Evolutionary conservation across 345 rosid species (phyloP), one percentile per base, ranked within the genome.

Genomic region (Citrus inodora): DNA sequence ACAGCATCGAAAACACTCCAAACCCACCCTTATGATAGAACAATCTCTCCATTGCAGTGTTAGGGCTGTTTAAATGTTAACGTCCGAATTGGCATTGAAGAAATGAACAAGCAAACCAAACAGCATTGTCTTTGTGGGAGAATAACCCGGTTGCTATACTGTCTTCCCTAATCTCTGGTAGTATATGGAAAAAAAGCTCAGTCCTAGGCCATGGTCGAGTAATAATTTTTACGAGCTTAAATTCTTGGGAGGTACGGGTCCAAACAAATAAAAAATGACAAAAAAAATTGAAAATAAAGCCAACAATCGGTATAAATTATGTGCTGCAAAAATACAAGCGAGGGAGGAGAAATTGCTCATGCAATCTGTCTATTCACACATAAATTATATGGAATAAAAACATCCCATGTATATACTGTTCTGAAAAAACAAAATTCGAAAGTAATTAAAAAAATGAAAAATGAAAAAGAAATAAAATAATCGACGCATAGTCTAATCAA

Each of bases 321-420:
- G 61, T 27, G 77, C 7, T 74, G 58, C 53, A 40, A 10, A 56
- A 61, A 27, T 40, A 61, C 68, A 73, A 58, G 30, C 35, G 37
- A 46, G 6, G 30, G 24, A 25, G 25, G 51, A 73, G 28, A 2
- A n/a, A 71, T 27, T 70, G 60, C 25, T 17, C 61, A 42, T 48
- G 74, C 38, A 53, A n/a, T 35, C 68, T 35, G 4, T 65, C 62
- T 56, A 71, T 76, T 65, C 78, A 66, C 77, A 75, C 63, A 82
- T 81, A 82, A 80, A 78, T 84, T 84, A 86, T 55, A 76, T 21
- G 80, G 73, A 46, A 65, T 48, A 78, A 27, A 74, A 70, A 10
- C n/a, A 33, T 7, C 62, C 30, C 37, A 58, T 48, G 17, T 46
- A 11, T 46, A 46, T 58, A 58, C 62, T 10, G 66, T 16, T 80